Evolutionary conservation across 2,329 filamentous ascomycete genomes (phyloP).

Genomic region (Chrysosporium queenslandicum): DNA sequence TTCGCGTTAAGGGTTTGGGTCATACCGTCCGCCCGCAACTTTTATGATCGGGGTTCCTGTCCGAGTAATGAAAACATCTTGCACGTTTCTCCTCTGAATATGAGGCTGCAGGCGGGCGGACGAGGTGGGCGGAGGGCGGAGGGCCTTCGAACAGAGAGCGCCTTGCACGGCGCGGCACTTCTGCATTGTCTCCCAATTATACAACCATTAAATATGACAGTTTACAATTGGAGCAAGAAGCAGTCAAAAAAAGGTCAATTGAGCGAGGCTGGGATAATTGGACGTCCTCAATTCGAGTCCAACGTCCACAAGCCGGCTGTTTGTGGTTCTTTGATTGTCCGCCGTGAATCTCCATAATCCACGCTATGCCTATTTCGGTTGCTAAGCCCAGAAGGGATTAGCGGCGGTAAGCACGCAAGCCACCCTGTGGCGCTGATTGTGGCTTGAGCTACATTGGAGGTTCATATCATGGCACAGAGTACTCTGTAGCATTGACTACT

Average conservation of each 20-base stretch:
- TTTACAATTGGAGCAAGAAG: neutral
- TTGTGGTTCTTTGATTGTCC: neutral
- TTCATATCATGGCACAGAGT: no score
- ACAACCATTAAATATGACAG: conserved; percentile 3
- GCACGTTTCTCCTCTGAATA: conserved; percentile 44
- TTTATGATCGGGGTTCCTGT: conserved; percentile 94
- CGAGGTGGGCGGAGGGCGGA: conserved; percentile 26
- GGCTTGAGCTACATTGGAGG: no score
- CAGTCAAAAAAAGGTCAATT: neutral
- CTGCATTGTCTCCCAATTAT: conserved; percentile 34
- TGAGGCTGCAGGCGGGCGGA: conserved; percentile 29
- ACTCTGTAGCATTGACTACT: no score
- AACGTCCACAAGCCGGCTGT: neutral
- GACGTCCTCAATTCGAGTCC: neutral
- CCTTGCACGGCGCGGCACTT: conserved; percentile 37
- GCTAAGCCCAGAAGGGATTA: neutral
- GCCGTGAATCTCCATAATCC: neutral
- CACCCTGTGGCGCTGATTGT: neutral
- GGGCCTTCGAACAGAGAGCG: conserved; percentile 32
- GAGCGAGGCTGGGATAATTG: conserved; percentile 1
- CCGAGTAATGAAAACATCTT: conserved; percentile 85
- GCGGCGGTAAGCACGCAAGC: neutral
- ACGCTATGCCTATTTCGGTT: neutral
- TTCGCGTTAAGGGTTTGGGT: conserved; percentile 14
- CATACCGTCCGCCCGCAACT: conserved; percentile 78